Percentiles rank a stretch among this genome's conserved stretches.
These are phyloP conservation scores for Coccinonectria pachysandricola DNA, from an alignment of 2,329 filamentous ascomycete genomes.

Conservation along the genomic window DNA sequence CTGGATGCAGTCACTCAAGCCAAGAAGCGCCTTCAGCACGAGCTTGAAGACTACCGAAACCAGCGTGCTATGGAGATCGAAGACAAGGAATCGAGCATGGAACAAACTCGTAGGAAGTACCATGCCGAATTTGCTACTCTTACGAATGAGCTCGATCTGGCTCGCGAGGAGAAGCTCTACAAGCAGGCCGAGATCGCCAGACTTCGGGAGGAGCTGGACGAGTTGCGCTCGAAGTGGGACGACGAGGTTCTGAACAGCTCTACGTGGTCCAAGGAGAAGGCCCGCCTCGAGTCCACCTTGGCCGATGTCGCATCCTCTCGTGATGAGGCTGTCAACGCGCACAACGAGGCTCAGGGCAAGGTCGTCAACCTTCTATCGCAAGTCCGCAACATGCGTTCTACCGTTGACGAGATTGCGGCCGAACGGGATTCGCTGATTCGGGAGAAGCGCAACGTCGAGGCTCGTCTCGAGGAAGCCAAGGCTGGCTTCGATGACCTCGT, in stretches of 20 bases:
- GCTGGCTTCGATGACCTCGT: slow-evolving; percentile 80
- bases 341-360: slow-evolving; percentile 91
- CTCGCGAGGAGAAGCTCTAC: slow-evolving; percentile 78
- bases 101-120: slow-evolving; percentile 96
- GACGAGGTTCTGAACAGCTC: slow-evolving; percentile 96
- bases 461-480: slow-evolving; percentile 76
- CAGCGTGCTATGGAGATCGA: slow-evolving; percentile 94
- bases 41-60: slow-evolving; percentile 93
- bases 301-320: slow-evolving; percentile 83
- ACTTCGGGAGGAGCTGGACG: slow-evolving; percentile 90
- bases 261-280: slow-evolving; percentile 97
- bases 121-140: slow-evolving; percentile 83
- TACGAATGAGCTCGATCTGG: slow-evolving; percentile 85
- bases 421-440: slow-evolving; percentile 78
- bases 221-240: slow-evolving; percentile 93
- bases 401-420: slow-evolving; percentile 73
- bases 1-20: slow-evolving; percentile 75
- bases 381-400: slow-evolving; percentile 71
- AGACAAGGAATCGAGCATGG: slow-evolving; percentile 90
- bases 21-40: slow-evolving; percentile 90
- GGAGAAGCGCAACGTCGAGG: slow-evolving; percentile 84
- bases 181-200: slow-evolving; percentile 80
- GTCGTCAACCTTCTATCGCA: slow-evolving; percentile 85
- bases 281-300: slow-evolving; percentile 78
- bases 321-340: slow-evolving; percentile 84